Evolutionary conservation across 2,329 filamentous ascomycete genomes (phyloP).

Genomic region (Lasiodiplodia sp.): DNA sequence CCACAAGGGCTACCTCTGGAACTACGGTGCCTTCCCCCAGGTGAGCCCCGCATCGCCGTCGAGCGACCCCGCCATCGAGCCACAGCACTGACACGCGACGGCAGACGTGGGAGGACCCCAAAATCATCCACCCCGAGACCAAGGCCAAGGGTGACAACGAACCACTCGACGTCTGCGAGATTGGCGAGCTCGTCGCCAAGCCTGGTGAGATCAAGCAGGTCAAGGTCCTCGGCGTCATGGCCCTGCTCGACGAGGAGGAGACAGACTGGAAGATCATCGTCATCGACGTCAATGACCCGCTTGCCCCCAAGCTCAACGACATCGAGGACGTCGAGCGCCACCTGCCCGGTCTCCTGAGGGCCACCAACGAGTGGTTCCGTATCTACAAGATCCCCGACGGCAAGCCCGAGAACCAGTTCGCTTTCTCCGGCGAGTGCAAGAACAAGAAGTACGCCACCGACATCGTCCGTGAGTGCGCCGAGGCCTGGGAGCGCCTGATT

Average conservation of each 20-base stretch:
- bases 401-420: slow-evolving; percentile 99
- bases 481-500: slow-evolving; percentile 97
- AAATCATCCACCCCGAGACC: slow-evolving; percentile 94
- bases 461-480: slow-evolving; percentile 91
- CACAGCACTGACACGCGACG: slow-evolving; percentile 34
- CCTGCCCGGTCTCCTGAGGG: slow-evolving; percentile 92
- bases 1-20: slow-evolving; percentile 99
- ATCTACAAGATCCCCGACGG: slow-evolving; percentile 99
- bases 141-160: slow-evolving; percentile 99
- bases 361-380: slow-evolving; percentile 99
- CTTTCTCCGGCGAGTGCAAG: slow-evolving; percentile 99
- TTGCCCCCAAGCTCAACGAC: slow-evolving; percentile 96
- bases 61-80: slow-evolving; percentile 22
- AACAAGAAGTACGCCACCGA: slow-evolving; percentile 99
- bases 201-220: slow-evolving; percentile 98
- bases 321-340: slow-evolving; percentile 99
- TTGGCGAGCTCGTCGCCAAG: slow-evolving; percentile 97
- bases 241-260: slow-evolving; percentile 98
- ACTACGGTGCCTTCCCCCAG: slow-evolving; percentile 99
- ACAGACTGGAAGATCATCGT: slow-evolving; percentile 99
- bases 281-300: slow-evolving; percentile 96
- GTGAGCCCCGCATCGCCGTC: slow-evolving; percentile 59
- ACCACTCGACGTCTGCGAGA: slow-evolving; percentile 99
- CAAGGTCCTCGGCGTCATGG: slow-evolving; percentile 99
- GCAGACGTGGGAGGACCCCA: slow-evolving; percentile 99